These are phyloP conservation scores for Tolypocladium nubicola DNA, from an alignment of 2,329 filamentous ascomycete genomes.

Conservation along the genomic window DNA sequence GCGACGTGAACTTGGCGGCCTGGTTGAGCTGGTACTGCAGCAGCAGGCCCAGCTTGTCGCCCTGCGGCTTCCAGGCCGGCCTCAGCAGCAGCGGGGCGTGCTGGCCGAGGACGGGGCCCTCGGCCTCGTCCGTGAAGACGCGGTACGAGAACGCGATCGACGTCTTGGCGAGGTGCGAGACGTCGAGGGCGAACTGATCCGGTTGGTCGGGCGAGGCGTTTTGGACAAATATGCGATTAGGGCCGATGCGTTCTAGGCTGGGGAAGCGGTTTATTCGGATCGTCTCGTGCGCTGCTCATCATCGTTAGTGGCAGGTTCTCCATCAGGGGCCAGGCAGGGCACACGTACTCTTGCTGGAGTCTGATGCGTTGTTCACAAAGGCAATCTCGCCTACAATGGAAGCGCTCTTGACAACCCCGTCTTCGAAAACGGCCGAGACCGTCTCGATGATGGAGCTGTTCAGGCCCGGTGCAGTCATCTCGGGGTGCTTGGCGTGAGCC, in stretches of 20 bases:
- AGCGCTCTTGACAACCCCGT: constrained; percentile 58
- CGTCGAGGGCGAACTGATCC: constrained; percentile 71
- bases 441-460: constrained; percentile 88
- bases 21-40: constrained; percentile 80
- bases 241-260: constrained; percentile 82
- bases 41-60: constrained; percentile 76
- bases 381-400: constrained; percentile 83
- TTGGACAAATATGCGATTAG: constrained; percentile 83
- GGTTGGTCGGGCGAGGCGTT: constrained; percentile 52
- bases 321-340: not conserved
- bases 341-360: constrained; percentile 39
- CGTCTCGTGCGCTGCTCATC: constrained; percentile 41
- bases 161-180: constrained; percentile 61
- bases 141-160: constrained; percentile 89
- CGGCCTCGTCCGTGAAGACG: constrained; percentile 57
- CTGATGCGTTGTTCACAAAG: constrained; percentile 60
- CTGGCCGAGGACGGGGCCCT: constrained; percentile 29
- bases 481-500: constrained; percentile 66
- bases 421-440: constrained; percentile 74
- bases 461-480: constrained; percentile 68
- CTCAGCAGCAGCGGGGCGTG: constrained; percentile 66
- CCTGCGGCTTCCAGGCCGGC: constrained; percentile 73
- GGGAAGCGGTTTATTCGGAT: constrained; percentile 83
- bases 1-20: constrained; percentile 34
- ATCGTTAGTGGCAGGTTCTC: not conserved